These are phyloP conservation scores for Debaryomyces robertsiae DNA, from an alignment of 1,139 yeast genomes.

Conservation along the genomic window DNA sequence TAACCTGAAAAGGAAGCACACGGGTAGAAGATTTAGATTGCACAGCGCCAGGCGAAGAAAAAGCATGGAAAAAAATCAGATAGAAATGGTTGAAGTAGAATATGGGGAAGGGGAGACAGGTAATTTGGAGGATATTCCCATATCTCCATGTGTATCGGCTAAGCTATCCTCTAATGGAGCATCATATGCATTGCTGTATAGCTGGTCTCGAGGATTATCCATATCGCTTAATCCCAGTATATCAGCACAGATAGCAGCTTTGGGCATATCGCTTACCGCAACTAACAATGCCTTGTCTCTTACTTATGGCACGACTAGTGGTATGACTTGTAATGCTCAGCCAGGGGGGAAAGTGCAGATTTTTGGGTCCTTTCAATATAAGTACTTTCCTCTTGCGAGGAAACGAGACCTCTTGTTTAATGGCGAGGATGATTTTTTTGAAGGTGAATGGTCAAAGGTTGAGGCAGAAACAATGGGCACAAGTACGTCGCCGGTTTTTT, in stretches of 20 bases:
- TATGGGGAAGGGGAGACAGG: constrained; percentile 16
- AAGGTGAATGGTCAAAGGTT: constrained; percentile 15
- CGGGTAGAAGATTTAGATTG: background rate
- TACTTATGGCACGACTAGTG: constrained; percentile 16
- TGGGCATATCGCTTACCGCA: constrained; percentile 17
- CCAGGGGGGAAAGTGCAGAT: constrained; percentile 24
- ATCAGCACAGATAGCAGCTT: constrained; percentile 10
- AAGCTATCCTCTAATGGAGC: constrained; percentile 23
- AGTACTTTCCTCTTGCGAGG: constrained; percentile 21
- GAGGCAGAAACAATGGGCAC: too few species aligned
- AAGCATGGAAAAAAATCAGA: constrained; percentile 9
- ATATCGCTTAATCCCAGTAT: constrained; percentile 15
- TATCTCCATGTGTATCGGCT: constrained; percentile 23
- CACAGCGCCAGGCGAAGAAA: background rate
- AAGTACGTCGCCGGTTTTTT: too few species aligned
- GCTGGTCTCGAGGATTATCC: constrained; percentile 12
- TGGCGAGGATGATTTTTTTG: constrained; percentile 10
- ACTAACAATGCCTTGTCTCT: constrained; percentile 17
- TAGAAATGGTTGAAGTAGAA: constrained; percentile 23
- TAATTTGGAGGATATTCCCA: constrained; percentile 16
- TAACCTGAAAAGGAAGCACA: background rate
- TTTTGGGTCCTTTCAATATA: constrained; percentile 17
- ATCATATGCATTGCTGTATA: constrained; percentile 18
- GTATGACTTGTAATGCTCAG: constrained; percentile 20
- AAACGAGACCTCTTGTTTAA: constrained; percentile 15